Conservation (phyloP, 2,329 filamentous ascomycete genomes). For the Fusarium sp. region DNA sequence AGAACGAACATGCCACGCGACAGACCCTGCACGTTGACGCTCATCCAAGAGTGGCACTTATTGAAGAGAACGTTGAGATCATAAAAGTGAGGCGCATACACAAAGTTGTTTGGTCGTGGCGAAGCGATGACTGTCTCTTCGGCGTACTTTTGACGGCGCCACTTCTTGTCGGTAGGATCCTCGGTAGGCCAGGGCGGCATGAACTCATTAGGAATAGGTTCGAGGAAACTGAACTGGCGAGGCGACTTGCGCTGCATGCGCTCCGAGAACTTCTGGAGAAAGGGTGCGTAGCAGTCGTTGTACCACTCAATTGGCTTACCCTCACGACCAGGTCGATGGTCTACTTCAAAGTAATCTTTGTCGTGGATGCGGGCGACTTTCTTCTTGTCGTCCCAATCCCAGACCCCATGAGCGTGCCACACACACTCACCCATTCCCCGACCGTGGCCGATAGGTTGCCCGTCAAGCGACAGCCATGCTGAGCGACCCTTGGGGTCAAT, state of each 20-base stretch:
- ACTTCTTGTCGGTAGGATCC: slow-evolving; percentile 25
- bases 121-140: slow-evolving; percentile 49
- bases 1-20: slow-evolving; percentile 59
- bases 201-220: slow-evolving; percentile 60
- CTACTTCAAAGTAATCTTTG: slow-evolving; percentile 56
- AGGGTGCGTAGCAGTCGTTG: slow-evolving; percentile 60
- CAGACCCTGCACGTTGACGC: slow-evolving; percentile 60
- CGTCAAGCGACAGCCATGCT: slow-evolving; percentile 52
- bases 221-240: slow-evolving; percentile 56
- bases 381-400: slow-evolving; percentile 55
- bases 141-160: slow-evolving; percentile 45
- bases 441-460: slow-evolving; percentile 18
- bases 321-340: slow-evolving; percentile 56
- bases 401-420: slow-evolving; percentile 59
- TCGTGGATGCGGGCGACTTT: slow-evolving; percentile 49
- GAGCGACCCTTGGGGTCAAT: slow-evolving; percentile 58
- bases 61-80: slow-evolving; percentile 60
- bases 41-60: slow-evolving; percentile 56
- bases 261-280: slow-evolving; percentile 56
- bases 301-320: slow-evolving; percentile 59
- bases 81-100: slow-evolving; percentile 62
- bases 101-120: slow-evolving; percentile 53
- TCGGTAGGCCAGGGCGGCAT: slow-evolving; percentile 56
- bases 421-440: slow-evolving; percentile 55
- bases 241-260: slow-evolving; percentile 53